These are phyloP conservation scores for Saccharomycopsis sp. DNA, from an alignment of 805 yeast species.

Conservation along the genomic window DNA sequence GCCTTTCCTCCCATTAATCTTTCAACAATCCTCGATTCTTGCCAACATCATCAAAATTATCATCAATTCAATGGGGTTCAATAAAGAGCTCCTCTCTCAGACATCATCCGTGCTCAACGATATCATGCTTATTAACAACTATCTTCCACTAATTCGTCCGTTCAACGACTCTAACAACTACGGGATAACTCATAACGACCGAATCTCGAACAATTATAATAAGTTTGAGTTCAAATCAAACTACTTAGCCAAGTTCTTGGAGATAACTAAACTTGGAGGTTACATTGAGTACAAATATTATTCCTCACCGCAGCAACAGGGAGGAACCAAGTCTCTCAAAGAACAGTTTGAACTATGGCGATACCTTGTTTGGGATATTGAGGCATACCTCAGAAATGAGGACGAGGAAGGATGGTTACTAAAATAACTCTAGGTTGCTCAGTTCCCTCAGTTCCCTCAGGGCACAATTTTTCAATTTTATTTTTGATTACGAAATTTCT, in stretches of 20 bases:
- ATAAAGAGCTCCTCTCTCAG: conserved; percentile 23
- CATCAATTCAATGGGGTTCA: conserved; percentile 27
- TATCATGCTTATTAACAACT: conserved; percentile 25
- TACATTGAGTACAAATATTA: conserved; percentile 12
- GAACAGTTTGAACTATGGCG: conserved; percentile 10
- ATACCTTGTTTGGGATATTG: conserved; percentile 6
- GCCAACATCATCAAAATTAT: conserved; percentile 26
- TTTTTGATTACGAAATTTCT: neutral
- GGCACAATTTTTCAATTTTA: neutral
- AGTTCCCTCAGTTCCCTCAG: neutral
- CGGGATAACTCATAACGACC: conserved; percentile 15
- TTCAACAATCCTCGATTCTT: conserved; percentile 26
- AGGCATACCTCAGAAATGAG: conserved; percentile 9
- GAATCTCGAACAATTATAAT: conserved; percentile 16
- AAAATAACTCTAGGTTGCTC: conserved; percentile 3
- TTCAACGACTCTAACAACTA: conserved; percentile 23
- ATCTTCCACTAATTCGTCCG: conserved; percentile 27
- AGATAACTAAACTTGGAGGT: conserved; percentile 7
- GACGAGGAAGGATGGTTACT: conserved; percentile 19
- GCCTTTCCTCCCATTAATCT: conserved; percentile 27
- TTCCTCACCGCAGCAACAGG: neutral
- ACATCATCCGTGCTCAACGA: conserved; percentile 26
- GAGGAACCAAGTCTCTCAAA: neutral
- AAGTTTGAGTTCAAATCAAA: conserved; percentile 7
- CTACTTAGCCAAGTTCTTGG: conserved; percentile 7